Conservation (phyloP, 805 yeast species). For the Tetrapisispora taiwanensis region DNA sequence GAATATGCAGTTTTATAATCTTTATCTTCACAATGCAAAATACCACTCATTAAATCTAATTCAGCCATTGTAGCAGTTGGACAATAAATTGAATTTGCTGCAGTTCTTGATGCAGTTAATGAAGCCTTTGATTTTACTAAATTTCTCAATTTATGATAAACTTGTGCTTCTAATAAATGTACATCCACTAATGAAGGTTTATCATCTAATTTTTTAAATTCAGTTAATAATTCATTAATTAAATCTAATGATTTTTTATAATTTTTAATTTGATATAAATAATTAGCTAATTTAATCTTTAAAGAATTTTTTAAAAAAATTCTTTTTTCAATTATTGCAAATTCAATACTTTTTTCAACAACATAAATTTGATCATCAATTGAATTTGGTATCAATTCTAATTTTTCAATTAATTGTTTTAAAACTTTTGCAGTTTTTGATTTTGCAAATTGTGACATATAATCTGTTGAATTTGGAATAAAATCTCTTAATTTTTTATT, state of each 20-base stretch:
- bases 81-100: conserved; percentile 94
- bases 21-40: conserved; percentile 90
- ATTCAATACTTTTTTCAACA: conserved; percentile 70
- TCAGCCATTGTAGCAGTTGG: conserved; percentile 93
- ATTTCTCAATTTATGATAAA: conserved; percentile 84
- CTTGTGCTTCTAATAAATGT: conserved; percentile 81
- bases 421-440: conserved; percentile 91
- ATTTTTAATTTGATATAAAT: conserved; percentile 54
- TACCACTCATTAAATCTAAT: conserved; percentile 89
- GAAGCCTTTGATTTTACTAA: conserved; percentile 87
- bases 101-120: conserved; percentile 87
- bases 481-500: conserved; percentile 47
- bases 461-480: conserved; percentile 55
- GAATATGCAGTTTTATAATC: conserved; percentile 95
- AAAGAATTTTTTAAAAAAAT: conserved; percentile 81
- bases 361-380: conserved; percentile 63
- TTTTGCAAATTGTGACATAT: conserved; percentile 77
- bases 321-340: conserved; percentile 79
- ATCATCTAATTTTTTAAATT: conserved; percentile 90
- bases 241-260: conserved; percentile 64
- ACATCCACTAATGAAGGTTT: conserved; percentile 92
- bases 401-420: conserved; percentile 66
- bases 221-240: conserved; percentile 62
- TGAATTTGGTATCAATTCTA: conserved; percentile 52
- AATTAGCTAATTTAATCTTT: conserved; percentile 70